Percentiles rank a stretch among this genome's conserved stretches.
Conservation (phyloP, 2,329 filamentous ascomycete species). For the Cercospora nicotianae region DNA sequence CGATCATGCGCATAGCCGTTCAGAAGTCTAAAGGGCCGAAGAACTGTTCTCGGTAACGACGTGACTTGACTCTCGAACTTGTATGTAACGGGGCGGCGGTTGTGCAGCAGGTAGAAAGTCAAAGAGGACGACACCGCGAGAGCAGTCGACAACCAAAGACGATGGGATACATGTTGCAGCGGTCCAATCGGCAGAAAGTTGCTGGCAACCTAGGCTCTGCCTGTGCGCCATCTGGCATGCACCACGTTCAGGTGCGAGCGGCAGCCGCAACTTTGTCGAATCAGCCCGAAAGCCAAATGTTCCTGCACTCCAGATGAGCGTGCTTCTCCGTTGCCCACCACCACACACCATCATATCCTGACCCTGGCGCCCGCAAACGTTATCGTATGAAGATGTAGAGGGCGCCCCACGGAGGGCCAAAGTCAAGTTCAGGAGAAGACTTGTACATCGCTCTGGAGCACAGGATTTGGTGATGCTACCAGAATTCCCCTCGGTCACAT, state of each 20-base stretch:
- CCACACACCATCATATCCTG: background rate
- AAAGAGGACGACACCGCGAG: background rate
- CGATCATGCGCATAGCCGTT: background rate
- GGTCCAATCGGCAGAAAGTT: conserved; percentile 10
- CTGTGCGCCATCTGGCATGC: conserved; percentile 10
- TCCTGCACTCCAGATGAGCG: conserved; percentile 4
- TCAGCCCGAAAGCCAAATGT: conserved; percentile 9
- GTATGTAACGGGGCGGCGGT: background rate
- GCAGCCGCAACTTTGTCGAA: conserved; percentile 10
- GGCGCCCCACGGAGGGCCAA: background rate
- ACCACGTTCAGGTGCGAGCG: conserved; percentile 11
- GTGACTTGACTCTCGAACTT: background rate
- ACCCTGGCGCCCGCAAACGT: background rate
- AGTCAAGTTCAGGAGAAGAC: background rate
- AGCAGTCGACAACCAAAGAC: background rate
- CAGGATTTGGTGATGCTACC: background rate
- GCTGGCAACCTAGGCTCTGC: background rate
- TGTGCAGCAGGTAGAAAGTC: conserved; percentile 9
- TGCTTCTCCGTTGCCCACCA: background rate
- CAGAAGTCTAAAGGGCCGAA: background rate
- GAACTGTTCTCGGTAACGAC: background rate
- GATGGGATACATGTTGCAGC: background rate
- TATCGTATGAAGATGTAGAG: background rate
- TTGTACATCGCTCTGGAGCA: background rate
- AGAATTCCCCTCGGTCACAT: background rate